Base-by-base conservation (phyloP, 352 stramenopile genomes). In the Pythium guiyangense region DNA sequence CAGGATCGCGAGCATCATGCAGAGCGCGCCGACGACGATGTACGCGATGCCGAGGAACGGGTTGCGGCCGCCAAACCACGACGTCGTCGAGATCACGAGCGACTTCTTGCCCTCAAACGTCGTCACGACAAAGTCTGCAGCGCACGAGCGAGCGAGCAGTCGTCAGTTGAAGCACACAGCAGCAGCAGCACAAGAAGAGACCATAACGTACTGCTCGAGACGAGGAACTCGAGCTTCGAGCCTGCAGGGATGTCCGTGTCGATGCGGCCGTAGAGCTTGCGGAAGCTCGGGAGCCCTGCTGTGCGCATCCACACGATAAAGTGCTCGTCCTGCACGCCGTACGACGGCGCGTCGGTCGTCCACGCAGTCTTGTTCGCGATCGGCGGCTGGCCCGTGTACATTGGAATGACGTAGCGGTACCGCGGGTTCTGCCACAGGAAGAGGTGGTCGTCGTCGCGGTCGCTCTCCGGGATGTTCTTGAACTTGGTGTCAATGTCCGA, bases 261-360 rank as follows among this genome's bases (percentile, higher is more conserved):
- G 77, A 99, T 98, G 55, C 93, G 96, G 37, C 97, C 97, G 71
- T 99, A 99, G n/a, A 99, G 85, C 74, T 99, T 99, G 45, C 97
- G 92, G 79, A 99, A 99, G 49, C 83, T 96, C 6, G 97, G 96
- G n/a, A 99, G 77, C 20, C 92, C 96, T 0, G 97, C 97, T 17
- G 93, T 98, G 39, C 96, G 84, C 97, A 99, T 99, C 98, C 98
- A 99, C 18, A 99, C 97, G 46, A 99, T 98, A 77, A 99, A 99
- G 74, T 99, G 97, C 74, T 99, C 97, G 73, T 99, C 96, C 59
- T 96, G 88, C 8, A 99, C 96, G 35, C 96, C 95, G 55, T 70
- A 92, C n/a, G 77, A 71, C 26, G 75, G 62, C 26, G 79, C 67
- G 14, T 49, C 40, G 6, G 70, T 82, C 18, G 84, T 94, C 84